Base-by-base conservation (phyloP, 257 asterid genomes). In the Lycium ferocissimum region DNA sequence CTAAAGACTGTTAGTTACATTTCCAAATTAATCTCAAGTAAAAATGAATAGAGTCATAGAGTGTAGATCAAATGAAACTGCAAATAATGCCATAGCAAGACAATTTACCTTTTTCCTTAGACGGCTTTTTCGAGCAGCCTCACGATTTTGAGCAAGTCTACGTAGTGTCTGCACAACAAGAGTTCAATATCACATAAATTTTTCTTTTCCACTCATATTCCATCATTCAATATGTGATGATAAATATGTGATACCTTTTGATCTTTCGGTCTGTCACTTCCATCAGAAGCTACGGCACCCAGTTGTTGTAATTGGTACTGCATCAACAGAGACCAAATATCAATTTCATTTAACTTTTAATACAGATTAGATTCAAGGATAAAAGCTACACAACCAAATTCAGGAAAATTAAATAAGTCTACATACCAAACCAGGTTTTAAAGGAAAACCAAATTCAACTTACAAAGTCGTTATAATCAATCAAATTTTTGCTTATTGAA, bases 131-230 rank as follows among this genome's bases (percentile, higher is more conserved):
- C 99, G 90, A 54, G 99, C 99, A 70, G 99, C 99, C 92, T 96
- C 99, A 61, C 99, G 98, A 88, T 96, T 96, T 92, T 96, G 99
- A 83, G 99, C 99, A 79, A 96, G 98, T 91, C 99, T 91, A 67
- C 99, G 99, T 54, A 94, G 96, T 80, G 97, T 88, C 93, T 90
- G 89, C 86, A 26, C 53, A 67, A 80, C 15, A 54, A 78, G 89
- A 82, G 85, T 49, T 26, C 66, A 65, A 88, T 43, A 58, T 90
- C 72, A 89, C 14, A 81, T 26, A 7, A 51, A 76, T 9, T 4
- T 51, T 76, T 13, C 47, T 22, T 51, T 76, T 53, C 45, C 63
- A 66, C 73, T 51, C 82, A 76, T 22, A 51, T 51, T 76, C 9
- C 20, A 33, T 14, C 26, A 76, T 53, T 26, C 22, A 15, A 22